A percentile compares a stretch with the other conserved stretches of the same genome.
Evolutionary conservation across 805 yeast species (phyloP).

Genomic region (Cyberlindnera sargentensis): DNA sequence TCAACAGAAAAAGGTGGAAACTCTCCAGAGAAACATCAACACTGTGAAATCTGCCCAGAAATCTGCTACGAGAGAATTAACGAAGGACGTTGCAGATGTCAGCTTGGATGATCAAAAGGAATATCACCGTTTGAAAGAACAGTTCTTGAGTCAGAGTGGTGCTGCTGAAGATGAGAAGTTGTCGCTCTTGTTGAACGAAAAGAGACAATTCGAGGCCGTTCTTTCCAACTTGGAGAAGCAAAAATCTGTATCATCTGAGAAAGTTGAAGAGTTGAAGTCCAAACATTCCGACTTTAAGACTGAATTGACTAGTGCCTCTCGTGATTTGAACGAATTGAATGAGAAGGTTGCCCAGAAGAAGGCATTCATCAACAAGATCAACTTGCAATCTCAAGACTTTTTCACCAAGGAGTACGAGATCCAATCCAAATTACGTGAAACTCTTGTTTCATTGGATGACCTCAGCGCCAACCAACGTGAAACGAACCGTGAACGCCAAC

Average conservation of each 20-base stretch:
- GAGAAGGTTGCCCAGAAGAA: conserved; percentile 33
- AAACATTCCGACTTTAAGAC: conserved; percentile 26
- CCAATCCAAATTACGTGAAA: conserved; percentile 56
- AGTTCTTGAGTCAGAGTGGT: conserved; percentile 52
- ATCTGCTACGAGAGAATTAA: conserved; percentile 31
- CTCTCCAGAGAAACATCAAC: conserved; percentile 40
- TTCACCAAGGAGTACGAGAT: conserved; percentile 48
- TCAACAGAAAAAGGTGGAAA: conserved; percentile 38
- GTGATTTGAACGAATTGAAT: conserved; percentile 25
- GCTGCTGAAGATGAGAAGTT: conserved; percentile 46
- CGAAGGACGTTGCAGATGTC: conserved; percentile 29
- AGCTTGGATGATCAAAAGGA: conserved; percentile 46
- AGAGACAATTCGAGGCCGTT: conserved; percentile 35
- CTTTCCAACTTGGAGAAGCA: conserved; percentile 31
- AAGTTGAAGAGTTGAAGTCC: conserved; percentile 28
- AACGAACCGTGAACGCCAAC: conserved; percentile 56
- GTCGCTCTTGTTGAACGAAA: conserved; percentile 34
- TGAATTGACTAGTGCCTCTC: conserved; percentile 17
- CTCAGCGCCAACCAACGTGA: conserved; percentile 73
- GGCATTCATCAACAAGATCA: conserved; percentile 30
- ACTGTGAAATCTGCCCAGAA: conserved; percentile 36
- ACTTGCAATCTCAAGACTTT: conserved; percentile 33
- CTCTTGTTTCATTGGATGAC: conserved; percentile 58
- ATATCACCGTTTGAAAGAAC: conserved; percentile 51
- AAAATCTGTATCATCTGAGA: conserved; percentile 27